phyloP scores from a whole-genome alignment of 176 grass and related monocot genomes.

The Thinopyrum elongatum region DNA sequence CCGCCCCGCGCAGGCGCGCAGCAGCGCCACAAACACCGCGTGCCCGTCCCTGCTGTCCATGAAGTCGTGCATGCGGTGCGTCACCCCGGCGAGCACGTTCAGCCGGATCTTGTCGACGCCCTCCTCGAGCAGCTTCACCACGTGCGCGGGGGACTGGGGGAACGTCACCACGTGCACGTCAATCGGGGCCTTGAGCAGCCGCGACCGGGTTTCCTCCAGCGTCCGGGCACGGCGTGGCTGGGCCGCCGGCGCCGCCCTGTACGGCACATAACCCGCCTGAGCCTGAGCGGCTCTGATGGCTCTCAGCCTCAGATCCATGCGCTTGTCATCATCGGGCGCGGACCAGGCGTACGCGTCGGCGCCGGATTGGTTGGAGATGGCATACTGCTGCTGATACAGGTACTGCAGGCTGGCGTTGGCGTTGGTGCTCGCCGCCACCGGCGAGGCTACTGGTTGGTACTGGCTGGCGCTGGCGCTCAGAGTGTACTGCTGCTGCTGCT shows the following conservation, averaged over 20 bases:
- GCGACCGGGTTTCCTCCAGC: not conserved
- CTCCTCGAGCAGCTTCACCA: constrained; percentile 3
- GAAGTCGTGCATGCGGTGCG: not conserved
- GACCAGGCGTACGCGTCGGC: not conserved
- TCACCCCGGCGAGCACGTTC: constrained; percentile 24
- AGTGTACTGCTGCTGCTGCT: not conserved
- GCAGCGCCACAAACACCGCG: constrained; percentile 6
- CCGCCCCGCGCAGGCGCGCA: constrained; percentile 10
- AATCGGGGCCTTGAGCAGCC: not conserved
- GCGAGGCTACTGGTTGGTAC: not conserved
- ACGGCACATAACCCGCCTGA: not conserved
- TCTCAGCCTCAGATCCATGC: not conserved
- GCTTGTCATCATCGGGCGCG: not conserved
- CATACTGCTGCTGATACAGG: not conserved
- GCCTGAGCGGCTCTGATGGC: not conserved
- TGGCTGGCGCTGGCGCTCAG: not conserved
- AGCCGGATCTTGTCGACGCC: not conserved
- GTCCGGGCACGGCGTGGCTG: not conserved
- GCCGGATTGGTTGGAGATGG: not conserved
- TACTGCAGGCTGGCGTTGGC: not conserved
- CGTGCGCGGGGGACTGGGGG: not conserved
- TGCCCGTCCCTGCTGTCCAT: not conserved
- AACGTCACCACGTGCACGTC: not conserved
- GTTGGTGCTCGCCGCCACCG: not conserved
- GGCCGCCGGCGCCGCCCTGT: not conserved